Percentiles rank a stretch among this genome's conserved stretches.
Conservation (phyloP, 345 rosid genomes). For the Salix suchowensis region DNA sequence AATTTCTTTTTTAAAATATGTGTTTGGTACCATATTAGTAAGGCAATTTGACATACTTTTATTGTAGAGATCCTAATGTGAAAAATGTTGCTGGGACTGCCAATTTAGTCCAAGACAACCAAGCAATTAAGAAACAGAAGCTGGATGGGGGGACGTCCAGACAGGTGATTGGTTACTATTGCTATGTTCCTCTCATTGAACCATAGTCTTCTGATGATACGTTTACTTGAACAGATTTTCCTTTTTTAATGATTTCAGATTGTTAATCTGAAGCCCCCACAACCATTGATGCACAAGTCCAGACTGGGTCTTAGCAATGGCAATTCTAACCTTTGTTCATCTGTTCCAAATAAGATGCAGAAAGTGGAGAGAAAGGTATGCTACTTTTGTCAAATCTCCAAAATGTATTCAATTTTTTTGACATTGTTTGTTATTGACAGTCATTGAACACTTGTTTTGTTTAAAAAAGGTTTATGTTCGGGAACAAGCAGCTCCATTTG, state of each 20-base stretch:
- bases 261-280: conserved; percentile 64
- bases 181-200: not conserved
- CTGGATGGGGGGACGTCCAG: conserved; percentile 85
- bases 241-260: conserved; percentile 45
- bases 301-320: conserved; percentile 54
- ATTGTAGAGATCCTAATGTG: conserved; percentile 36
- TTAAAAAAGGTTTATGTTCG: conserved; percentile 49
- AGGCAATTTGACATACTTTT: not conserved
- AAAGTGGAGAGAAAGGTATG: conserved; percentile 80
- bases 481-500: conserved; percentile 49
- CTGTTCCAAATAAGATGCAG: conserved; percentile 35
- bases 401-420: not conserved
- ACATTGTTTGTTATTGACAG: not conserved
- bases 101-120: conserved; percentile 73
- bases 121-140: conserved; percentile 94
- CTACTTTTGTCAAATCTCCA: conserved; percentile 1
- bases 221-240: not conserved
- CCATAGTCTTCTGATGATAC: not conserved
- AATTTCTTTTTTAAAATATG: not conserved
- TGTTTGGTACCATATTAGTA: not conserved
- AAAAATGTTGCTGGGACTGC: conserved; percentile 39
- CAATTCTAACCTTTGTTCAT: conserved; percentile 38
- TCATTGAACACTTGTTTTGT: not conserved
- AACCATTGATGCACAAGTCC: conserved; percentile 69
- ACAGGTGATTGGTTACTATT: conserved; percentile 46